Percentiles rank a stretch among this genome's conserved stretches.
phyloP scores from a whole-genome alignment of 345 rosid species.

The Hypericum perforatum region DNA sequence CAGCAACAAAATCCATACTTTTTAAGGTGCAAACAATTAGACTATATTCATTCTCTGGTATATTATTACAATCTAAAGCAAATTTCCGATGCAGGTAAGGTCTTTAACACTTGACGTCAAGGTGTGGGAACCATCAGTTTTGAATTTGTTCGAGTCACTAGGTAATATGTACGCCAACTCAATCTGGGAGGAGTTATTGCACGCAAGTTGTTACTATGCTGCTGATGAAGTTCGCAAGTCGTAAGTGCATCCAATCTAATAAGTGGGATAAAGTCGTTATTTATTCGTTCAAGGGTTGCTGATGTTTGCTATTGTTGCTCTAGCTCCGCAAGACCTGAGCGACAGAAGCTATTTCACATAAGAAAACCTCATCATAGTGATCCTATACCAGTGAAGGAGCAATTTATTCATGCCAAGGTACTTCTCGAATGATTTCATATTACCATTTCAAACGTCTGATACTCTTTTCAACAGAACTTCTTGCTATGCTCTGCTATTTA shows the following conservation, averaged over 20 bases:
- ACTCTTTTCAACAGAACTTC: neutral
- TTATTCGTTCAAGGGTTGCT: constrained; percentile 9
- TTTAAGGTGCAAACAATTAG: no score
- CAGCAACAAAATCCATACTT: no score
- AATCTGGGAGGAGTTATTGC: constrained; percentile 96
- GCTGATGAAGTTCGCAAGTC: no score
- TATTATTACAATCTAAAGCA: constrained; percentile 1
- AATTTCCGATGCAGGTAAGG: constrained; percentile 57
- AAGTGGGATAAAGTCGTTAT: no score
- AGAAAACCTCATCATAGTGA: constrained; percentile 67
- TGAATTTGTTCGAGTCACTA: constrained; percentile 86
- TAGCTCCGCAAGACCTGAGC: constrained; percentile 50
- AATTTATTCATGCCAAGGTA: constrained; percentile 96
- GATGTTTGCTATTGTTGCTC: constrained; percentile 17
- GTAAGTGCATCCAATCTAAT: no score
- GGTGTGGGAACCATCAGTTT: constrained; percentile 97
- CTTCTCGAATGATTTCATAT: neutral
- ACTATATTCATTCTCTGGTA: no score
- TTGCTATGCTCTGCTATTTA: neutral
- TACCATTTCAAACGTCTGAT: constrained; percentile 12
- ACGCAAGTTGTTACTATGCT: constrained; percentile 22
- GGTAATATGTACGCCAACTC: constrained; percentile 89
- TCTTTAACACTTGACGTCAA: constrained; percentile 97
- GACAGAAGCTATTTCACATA: constrained; percentile 39
- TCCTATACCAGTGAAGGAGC: constrained; percentile 83